Conservation (phyloP, 192 early-diverging fungal species). For the Coemansia furcata region DNA sequence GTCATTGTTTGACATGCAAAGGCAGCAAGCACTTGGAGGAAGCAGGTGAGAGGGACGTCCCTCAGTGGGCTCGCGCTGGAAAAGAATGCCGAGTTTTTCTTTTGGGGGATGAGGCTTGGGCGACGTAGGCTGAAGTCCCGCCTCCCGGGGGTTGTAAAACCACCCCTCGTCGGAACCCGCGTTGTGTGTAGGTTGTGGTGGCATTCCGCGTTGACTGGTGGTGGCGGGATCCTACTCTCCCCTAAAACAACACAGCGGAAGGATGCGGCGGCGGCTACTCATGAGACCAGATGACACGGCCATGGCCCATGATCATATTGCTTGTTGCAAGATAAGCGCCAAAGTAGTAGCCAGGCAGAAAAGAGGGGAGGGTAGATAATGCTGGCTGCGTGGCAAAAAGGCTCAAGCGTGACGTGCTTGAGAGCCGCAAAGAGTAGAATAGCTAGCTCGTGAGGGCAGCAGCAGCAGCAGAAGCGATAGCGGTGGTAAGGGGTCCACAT, state of each 20-base stretch:
- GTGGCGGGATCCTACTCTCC: background rate
- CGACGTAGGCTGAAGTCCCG: background rate
- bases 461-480: background rate
- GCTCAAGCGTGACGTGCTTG: conserved; percentile 6
- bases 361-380: conserved; percentile 3
- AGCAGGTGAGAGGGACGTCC: background rate
- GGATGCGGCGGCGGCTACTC: conserved; percentile 5
- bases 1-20: background rate
- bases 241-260: background rate
- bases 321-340: background rate
- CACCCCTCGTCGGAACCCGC: background rate
- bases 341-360: background rate
- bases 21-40: background rate
- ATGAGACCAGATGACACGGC: conserved; percentile 4
- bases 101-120: background rate
- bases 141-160: background rate
- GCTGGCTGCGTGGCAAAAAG: background rate
- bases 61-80: background rate
- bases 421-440: background rate
- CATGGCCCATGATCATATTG: conserved; percentile 10
- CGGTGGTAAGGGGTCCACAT: background rate
- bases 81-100: background rate
- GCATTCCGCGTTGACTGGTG: background rate
- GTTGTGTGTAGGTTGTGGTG: background rate
- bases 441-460: background rate